Percentiles rank a stretch among this genome's conserved stretches.
Conservation (phyloP, 2,329 filamentous ascomycete species). For the Bisporella sp. region DNA sequence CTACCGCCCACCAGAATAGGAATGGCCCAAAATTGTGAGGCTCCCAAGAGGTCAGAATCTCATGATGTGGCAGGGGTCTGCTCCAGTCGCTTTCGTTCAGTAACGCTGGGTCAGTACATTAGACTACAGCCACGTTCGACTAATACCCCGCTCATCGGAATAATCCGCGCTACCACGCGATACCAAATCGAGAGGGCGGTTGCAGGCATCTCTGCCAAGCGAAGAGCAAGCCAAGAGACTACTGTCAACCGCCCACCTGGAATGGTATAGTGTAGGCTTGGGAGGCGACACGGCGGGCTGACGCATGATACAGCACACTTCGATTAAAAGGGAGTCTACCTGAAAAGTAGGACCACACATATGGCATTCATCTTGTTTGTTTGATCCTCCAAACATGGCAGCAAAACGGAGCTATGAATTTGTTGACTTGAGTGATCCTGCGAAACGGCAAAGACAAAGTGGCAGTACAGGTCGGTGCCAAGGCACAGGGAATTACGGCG, state of each 20-base stretch:
- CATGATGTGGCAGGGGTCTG: too few relatives aligned
- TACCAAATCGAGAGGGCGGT: slow-evolving; percentile 1
- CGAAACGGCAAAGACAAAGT: slow-evolving; percentile 5
- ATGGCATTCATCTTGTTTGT: neutral
- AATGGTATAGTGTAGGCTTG: neutral
- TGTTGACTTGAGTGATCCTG: slow-evolving; percentile 1
- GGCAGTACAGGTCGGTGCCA: slow-evolving; percentile 1
- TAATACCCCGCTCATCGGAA: too few relatives aligned
- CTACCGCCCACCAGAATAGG: too few relatives aligned
- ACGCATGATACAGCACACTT: neutral
- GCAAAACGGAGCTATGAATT: slow-evolving; percentile 5
- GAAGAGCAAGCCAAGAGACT: too few relatives aligned
- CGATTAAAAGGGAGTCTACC: neutral
- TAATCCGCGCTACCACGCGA: neutral
- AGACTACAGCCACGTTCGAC: too few relatives aligned
- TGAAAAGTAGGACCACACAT: neutral
- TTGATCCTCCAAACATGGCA: neutral
- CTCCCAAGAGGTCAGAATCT: too few relatives aligned
- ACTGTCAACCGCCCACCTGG: neutral
- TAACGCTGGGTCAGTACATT: too few relatives aligned
- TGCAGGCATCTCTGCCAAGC: neutral
- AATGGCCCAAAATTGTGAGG: too few relatives aligned
- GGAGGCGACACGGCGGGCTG: neutral
- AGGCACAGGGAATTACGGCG: slow-evolving; percentile 3
- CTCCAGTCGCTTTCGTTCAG: too few relatives aligned